Conservation (phyloP, 352 stramenopile species). For the Phytophthora crassamura region DNA sequence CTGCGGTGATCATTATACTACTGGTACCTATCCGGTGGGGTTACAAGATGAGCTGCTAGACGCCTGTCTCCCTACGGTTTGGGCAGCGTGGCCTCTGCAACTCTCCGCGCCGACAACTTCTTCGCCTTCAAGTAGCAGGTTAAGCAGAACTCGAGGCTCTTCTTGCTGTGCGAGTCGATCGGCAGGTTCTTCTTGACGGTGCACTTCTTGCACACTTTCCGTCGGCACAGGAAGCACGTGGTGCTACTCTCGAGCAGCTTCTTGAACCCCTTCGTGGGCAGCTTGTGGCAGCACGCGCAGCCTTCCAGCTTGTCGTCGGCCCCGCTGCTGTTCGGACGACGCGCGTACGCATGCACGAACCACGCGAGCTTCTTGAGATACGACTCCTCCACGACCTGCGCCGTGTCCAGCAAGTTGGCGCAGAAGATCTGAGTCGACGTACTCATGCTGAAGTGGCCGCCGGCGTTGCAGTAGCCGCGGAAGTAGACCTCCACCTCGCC, state of each 20-base stretch:
- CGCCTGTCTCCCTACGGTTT: neutral
- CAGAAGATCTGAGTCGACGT: slow-evolving; percentile 40
- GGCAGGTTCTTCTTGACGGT: slow-evolving; percentile 53
- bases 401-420: slow-evolving; percentile 42
- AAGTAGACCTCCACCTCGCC: slow-evolving; percentile 56
- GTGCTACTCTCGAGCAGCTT: slow-evolving; percentile 43
- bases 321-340: slow-evolving; percentile 12
- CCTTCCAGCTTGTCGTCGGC: slow-evolving; percentile 26
- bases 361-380: slow-evolving; percentile 76
- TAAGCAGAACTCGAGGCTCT: slow-evolving; percentile 60
- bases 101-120: slow-evolving; percentile 24
- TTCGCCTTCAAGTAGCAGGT: slow-evolving; percentile 42
- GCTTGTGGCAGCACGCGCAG: slow-evolving; percentile 46
- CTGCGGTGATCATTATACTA: slow-evolving; percentile 23
- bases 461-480: slow-evolving; percentile 47
- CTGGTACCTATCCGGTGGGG: slow-evolving; percentile 26
- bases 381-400: slow-evolving; percentile 59
- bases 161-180: slow-evolving; percentile 47
- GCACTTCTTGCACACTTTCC: slow-evolving; percentile 57
- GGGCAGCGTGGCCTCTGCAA: slow-evolving; percentile 38
- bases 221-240: slow-evolving; percentile 47
- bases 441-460: slow-evolving; percentile 33
- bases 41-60: neutral
- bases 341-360: slow-evolving; percentile 50
- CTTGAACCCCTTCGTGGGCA: slow-evolving; percentile 42